Conservation (phyloP, 345 rosid genomes). For the Leavenworthia alabamica region DNA sequence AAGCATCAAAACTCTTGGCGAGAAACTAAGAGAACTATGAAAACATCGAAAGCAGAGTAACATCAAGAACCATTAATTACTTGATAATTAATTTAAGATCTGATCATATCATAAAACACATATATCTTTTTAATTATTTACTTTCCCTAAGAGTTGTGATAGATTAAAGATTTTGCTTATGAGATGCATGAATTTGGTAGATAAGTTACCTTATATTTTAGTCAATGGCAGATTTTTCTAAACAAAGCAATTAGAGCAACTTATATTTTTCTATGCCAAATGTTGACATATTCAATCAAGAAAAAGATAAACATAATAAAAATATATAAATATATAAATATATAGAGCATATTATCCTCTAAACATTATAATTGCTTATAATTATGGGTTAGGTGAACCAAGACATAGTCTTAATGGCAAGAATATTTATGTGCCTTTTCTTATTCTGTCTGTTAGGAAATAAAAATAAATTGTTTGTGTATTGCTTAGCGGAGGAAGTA, state of each 20-base stretch:
- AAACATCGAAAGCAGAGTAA: constrained; percentile 9
- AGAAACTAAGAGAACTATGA: constrained; percentile 7
- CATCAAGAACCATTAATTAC: background rate
- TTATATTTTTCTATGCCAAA: background rate
- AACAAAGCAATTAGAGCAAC: background rate
- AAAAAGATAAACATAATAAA: background rate
- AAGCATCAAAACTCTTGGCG: constrained; percentile 14
- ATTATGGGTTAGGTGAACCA: constrained; percentile 14
- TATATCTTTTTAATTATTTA: background rate
- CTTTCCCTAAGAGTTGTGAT: too few relatives aligned
- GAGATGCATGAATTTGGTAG: background rate
- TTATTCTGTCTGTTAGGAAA: background rate
- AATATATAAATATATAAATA: background rate
- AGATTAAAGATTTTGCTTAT: background rate
- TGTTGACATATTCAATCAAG: background rate
- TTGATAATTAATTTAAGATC: background rate
- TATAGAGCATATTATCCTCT: background rate
- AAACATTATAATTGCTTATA: background rate
- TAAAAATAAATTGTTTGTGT: background rate
- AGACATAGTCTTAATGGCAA: background rate
- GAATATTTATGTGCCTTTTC: constrained; percentile 1
- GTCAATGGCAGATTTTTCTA: too few relatives aligned
- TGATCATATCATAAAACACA: background rate
- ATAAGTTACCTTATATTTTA: background rate
- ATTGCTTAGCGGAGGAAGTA: constrained; percentile 1